Base-by-base conservation (phyloP, 1,284 basidiomycete genomes). In the Boletus semigastroideus region DNA sequence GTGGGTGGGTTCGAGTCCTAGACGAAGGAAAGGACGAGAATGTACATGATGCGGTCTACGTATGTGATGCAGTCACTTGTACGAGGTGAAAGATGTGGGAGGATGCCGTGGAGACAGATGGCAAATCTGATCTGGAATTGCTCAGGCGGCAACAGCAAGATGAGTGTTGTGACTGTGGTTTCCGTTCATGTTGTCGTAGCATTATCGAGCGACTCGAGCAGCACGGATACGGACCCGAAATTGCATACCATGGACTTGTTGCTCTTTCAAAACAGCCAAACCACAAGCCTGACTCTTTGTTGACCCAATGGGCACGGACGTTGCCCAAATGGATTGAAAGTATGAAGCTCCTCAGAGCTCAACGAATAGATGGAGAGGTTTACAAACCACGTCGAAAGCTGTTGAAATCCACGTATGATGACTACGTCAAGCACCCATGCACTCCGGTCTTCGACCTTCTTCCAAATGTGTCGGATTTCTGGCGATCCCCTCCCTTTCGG, bases 1-100 rank as follows among this genome's bases (percentile, higher is more conserved):
- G 63, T 71, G 20, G 75, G 75, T 16, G 80, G 61, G 8, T 67
- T 69, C 34, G 16, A 40, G 13, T 25, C 5, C 31, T 16, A 16
- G 33, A 16, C 30, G 6, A 16, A 16, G 16, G 33, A 8, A 33
- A 3, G 33, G 14, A 13, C 11, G n/a, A n/a, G n/a, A n/a, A n/a
- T n/a, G n/a, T n/a, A n/a, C n/a, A n/a, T n/a, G n/a, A n/a, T n/a
- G n/a, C n/a, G n/a, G n/a, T n/a, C n/a, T n/a, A n/a, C n/a, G n/a
- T n/a, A n/a, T n/a, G n/a, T n/a, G n/a, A n/a, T n/a, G n/a, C n/a
- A n/a, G n/a, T n/a, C n/a, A n/a, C n/a, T n/a, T n/a, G n/a, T n/a
- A n/a, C n/a, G n/a, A n/a, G n/a, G n/a, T n/a, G n/a, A n/a, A n/a
- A n/a, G n/a, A n/a, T n/a, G n/a, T n/a, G n/a, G n/a, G n/a, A n/a